Percentiles rank a stretch among this genome's conserved stretches.
Evolutionary conservation across 139 green algal species (phyloP).

Genomic region (Tetradesmus obliquus): DNA sequence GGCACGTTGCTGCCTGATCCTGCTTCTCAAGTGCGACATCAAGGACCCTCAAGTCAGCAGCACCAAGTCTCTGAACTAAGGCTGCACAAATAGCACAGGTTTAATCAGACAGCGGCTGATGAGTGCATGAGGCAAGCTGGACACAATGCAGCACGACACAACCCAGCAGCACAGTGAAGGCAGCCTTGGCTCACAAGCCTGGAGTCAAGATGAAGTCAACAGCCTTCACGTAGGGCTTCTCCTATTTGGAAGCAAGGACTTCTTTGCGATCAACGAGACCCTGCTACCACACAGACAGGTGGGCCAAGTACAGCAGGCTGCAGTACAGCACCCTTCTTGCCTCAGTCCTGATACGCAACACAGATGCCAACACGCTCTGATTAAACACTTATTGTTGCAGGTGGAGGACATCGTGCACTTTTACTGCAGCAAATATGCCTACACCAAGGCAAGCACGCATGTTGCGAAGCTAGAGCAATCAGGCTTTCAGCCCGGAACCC

Average conservation of each 20-base stretch:
- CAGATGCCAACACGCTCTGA: background rate
- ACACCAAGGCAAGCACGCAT: slow-evolving; percentile 14
- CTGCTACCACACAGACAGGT: slow-evolving; percentile 6
- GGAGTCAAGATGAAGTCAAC: slow-evolving; percentile 10
- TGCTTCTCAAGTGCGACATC: background rate
- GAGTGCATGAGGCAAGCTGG: background rate
- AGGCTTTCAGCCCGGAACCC: slow-evolving; percentile 19
- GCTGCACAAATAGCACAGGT: background rate
- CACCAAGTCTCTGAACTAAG: background rate
- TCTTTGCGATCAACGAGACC: background rate
- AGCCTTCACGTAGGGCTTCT: slow-evolving; percentile 7
- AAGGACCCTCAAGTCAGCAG: background rate
- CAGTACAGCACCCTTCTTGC: background rate
- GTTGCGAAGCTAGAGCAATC: background rate
- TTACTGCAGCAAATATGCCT: background rate
- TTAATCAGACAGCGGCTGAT: too few relatives aligned
- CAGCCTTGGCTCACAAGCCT: background rate
- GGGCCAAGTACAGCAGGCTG: background rate
- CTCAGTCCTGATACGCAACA: background rate
- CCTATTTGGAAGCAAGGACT: slow-evolving; percentile 1
- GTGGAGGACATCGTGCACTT: slow-evolving; percentile 14
- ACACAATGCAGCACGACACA: background rate
- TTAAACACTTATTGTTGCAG: background rate
- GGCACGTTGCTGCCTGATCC: background rate
- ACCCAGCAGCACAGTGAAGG: background rate